These are phyloP conservation scores for Postia placenta DNA, from an alignment of 768 basidiomycete species.

Conservation along the genomic window DNA sequence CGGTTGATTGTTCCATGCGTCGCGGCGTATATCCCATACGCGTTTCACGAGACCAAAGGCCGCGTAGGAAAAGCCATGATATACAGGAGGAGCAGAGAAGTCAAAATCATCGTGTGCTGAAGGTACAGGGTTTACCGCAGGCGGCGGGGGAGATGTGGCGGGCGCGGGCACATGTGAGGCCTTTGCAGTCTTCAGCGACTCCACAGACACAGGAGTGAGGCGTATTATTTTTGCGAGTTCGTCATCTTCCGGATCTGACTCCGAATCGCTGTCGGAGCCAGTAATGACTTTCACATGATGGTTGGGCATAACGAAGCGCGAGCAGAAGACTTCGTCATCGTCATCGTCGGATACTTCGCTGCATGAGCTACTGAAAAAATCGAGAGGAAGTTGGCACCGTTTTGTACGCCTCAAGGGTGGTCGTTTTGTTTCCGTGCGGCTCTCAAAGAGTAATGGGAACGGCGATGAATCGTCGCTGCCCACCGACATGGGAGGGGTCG, in stretches of 20 bases:
- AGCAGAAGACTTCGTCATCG: background rate
- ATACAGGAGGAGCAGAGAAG: slow-evolving; percentile 10
- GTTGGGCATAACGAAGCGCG: background rate
- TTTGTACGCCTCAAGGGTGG: background rate
- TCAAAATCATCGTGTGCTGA: background rate
- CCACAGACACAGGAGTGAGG: background rate
- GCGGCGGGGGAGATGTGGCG: background rate
- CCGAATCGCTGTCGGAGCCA: background rate
- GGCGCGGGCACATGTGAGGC: background rate
- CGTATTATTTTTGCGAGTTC: slow-evolving; percentile 1
- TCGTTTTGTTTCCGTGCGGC: slow-evolving; percentile 10
- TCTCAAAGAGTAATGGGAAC: no score
- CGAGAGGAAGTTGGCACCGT: background rate
- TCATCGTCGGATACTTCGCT: slow-evolving; percentile 1
- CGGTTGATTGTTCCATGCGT: slow-evolving; percentile 34
- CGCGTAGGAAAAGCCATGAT: slow-evolving; percentile 61
- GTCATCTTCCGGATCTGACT: background rate
- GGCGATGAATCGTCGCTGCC: no score
- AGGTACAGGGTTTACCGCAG: background rate
- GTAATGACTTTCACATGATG: background rate
- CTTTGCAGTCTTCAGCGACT: background rate
- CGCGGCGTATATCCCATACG: slow-evolving; percentile 55
- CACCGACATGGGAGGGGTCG: no score
- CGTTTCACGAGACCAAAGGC: slow-evolving; percentile 54
- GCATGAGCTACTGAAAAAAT: background rate